Base-by-base conservation (phyloP, 768 basidiomycete species). In the Udeniomyces megalosporus region DNA sequence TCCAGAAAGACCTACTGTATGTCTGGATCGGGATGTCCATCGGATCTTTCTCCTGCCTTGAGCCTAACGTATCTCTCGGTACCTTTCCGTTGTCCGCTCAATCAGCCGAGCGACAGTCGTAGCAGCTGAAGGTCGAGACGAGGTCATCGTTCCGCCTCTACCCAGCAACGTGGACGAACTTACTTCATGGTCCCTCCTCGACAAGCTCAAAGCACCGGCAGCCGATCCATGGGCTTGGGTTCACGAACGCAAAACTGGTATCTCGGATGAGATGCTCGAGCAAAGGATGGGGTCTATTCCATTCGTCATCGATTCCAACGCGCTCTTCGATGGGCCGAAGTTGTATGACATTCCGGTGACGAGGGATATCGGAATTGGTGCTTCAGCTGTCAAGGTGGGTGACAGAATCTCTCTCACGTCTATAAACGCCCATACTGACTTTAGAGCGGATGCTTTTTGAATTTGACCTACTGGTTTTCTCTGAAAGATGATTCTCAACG, bases 241-340 rank as follows among this genome's bases (percentile, higher is more conserved):
- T 20, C 56, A 58, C 62, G 62, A 58, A n/a, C 35, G 20, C 4
- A 58, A 46, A 32, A 22, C 22, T 24, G 34, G 28, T 11, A 15
- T 58, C 17, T 58, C 62, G n/a, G 62, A 57, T 29, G 62, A 63
- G 46, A 28, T 35, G 42, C 32, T 47, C 38, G 62, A 63, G 57
- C 48, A 58, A 38, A 56, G 31, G 32, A 35, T 55, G 50, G n/a
- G 34, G 15, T 32, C 35, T 14, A 52, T 51, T 22, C 56, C 24
- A 12, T 58, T 58, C 32, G 31, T 52, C 15, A 42, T 63, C 38
- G 62, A 58, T 15, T 56, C 55, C 8, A 4, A 35, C 5, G 26
- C 26, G 14, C 42, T 28, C 31, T 46, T 22, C 17, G 46, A 51
- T 0, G 28, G 28, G 58, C 48, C 44, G 28, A 35, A 15, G 1